Base-by-base conservation (phyloP, 441 rosid genomes). In the Omphalea diandra region DNA sequence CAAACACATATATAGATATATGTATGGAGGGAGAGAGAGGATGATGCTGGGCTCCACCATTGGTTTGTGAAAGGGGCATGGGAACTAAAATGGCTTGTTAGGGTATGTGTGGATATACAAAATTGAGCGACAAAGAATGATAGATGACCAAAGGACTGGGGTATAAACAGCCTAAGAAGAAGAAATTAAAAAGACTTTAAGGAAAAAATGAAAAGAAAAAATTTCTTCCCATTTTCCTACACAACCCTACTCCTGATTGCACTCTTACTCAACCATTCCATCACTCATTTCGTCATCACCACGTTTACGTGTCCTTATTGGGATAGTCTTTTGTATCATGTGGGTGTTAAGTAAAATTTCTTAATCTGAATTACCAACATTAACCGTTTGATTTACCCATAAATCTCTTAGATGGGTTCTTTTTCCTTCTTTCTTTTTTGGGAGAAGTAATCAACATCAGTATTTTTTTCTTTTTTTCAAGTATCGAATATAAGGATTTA, bases 231-330 rank as follows among this genome's bases (percentile, higher is more conserved):
- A 71, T 79, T 76, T 80, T 75, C 80, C 79, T 78, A 79, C 84
- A 81, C 84, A 81, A 77, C 68, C 81, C 81, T 84, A 76, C 68
- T 68, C 81, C 77, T 75, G 68, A 59, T 74, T 87, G 91, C 85
- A 87, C 80, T 75, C 87, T 81, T 85, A 84, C 91, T 85, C 86
- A 74, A 85, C 85, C 84, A 77, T 82, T 75, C 79, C 93, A 78
- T 88, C 93, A 88, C 60, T 72, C 77, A 73, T 83, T 85, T 78
- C 94, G 91, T 89, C 94, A 89, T 78, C 87, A 46, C 83, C 65
- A 85, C 83, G 89, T 81, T 83, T 77, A 75, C 79, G 63, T 80
- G 76, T 81, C 81, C 69, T 62, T 76, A 43, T 50, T 67, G 22
- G 53, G 52, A 35, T 63, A 4, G 29, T 55, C 14, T 68, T 2